Evolutionary conservation across 139 green algal species (phyloP).

Genomic region (Protoeuglena noctilucae): DNA sequence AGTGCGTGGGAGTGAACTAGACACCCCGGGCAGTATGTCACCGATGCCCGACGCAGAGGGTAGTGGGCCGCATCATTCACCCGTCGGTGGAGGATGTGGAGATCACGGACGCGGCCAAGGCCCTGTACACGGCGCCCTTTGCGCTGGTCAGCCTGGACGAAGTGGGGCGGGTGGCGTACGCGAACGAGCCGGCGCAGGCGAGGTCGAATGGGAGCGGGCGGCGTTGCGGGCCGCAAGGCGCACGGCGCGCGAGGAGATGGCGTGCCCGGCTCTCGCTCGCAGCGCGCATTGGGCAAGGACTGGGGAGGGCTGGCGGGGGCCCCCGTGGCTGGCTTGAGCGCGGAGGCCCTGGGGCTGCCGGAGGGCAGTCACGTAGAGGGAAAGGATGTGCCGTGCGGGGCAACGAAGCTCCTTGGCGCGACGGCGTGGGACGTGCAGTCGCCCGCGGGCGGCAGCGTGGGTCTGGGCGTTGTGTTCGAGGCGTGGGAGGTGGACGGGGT

Average conservation of each 20-base stretch:
- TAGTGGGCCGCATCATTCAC: neutral
- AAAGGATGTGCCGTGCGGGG: conserved; percentile 18
- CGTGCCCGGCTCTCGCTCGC: neutral
- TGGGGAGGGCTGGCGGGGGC: conserved; percentile 14
- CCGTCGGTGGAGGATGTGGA: conserved; percentile 10
- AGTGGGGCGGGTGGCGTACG: conserved; percentile 24
- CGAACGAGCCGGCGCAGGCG: conserved; percentile 17
- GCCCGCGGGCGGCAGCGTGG: conserved; percentile 15
- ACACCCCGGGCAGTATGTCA: neutral
- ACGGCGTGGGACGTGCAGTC: conserved; percentile 8
- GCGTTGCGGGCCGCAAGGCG: neutral
- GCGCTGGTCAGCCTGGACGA: conserved; percentile 22
- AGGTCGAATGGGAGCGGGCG: neutral
- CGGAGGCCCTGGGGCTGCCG: conserved; percentile 15
- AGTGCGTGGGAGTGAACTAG: neutral
- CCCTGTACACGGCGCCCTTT: conserved; percentile 27
- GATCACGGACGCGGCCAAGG: conserved; percentile 17
- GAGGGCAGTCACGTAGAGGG: conserved; percentile 7
- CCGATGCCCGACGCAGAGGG: too few species aligned
- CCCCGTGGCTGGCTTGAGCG: conserved; percentile 1
- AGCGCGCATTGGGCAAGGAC: neutral
- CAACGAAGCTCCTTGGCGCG: conserved; percentile 15
- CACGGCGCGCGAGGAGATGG: too few species aligned
- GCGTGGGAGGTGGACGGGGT: conserved; percentile 22
- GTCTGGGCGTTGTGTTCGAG: conserved; percentile 24